phyloP scores from a whole-genome alignment of 441 rosid species.

The Theobroma grandiflorum region DNA sequence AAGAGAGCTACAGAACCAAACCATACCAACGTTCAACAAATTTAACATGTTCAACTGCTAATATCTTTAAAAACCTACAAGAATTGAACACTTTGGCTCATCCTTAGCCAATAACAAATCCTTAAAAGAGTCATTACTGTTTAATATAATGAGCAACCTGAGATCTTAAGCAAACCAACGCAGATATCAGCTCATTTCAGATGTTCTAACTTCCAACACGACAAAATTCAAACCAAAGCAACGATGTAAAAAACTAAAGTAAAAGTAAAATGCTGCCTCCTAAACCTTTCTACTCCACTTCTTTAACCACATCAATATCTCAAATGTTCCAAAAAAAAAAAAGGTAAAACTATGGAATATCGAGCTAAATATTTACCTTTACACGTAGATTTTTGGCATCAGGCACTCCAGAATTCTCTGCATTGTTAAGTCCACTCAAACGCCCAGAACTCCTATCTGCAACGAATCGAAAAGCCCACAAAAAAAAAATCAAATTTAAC shows the following conservation, averaged over 20 bases:
- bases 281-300: neutral
- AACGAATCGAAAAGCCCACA: conserved; percentile 23
- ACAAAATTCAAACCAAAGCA: neutral
- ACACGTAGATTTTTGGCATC: conserved; percentile 91
- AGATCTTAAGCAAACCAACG: neutral
- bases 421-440: conserved; percentile 57
- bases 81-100: neutral
- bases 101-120: neutral
- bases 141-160: neutral
- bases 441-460: conserved; percentile 75
- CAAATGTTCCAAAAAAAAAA: neutral
- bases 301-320: neutral
- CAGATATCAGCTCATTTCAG: neutral
- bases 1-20: neutral
- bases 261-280: neutral
- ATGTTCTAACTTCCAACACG: neutral
- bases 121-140: neutral
- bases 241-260: neutral
- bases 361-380: conserved; percentile 55
- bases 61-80: neutral
- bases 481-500: conserved; percentile 22
- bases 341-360: neutral
- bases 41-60: neutral
- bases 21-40: neutral
- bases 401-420: conserved; percentile 54